Conservation (phyloP, 345 rosid species). For the Citrus inodora region DNA sequence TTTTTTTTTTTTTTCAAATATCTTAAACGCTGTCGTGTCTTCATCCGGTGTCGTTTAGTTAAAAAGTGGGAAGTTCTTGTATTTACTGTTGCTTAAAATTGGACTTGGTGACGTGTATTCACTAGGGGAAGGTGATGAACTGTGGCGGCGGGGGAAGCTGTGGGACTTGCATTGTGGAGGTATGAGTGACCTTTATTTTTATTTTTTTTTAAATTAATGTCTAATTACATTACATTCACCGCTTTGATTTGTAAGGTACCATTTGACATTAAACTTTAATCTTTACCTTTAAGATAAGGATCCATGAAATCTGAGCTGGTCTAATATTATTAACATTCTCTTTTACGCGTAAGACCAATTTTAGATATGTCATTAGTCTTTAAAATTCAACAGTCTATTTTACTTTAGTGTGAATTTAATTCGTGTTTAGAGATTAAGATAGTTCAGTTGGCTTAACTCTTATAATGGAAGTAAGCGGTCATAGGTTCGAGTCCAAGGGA, state of each 20-base stretch:
- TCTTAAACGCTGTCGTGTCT: not conserved
- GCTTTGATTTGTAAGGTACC: too few species aligned
- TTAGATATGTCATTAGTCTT: fast-evolving
- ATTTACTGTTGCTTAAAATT: not conserved
- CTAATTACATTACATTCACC: too few species aligned
- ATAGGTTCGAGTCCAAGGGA: fast-evolving
- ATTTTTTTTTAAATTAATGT: too few species aligned
- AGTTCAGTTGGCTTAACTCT: too few species aligned
- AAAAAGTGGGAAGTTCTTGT: not conserved
- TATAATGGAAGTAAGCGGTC: too few species aligned
- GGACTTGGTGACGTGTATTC: not conserved
- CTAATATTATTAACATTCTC: too few species aligned
- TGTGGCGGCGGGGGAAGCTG: conserved; percentile 97
- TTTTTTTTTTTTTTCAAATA: too few species aligned
- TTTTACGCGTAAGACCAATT: fast-evolving
- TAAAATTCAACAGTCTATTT: fast-evolving
- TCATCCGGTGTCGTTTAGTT: not conserved
- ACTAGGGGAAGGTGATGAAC: conserved; percentile 86
- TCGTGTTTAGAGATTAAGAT: too few species aligned
- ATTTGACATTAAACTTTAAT: too few species aligned
- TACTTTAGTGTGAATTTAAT: too few species aligned
- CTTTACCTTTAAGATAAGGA: too few species aligned
- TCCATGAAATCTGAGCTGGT: too few species aligned
- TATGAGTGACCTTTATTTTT: not conserved
- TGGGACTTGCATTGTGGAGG: conserved; percentile 95